phyloP scores from a whole-genome alignment of 768 basidiomycete genomes.

The Pholiota microspora region DNA sequence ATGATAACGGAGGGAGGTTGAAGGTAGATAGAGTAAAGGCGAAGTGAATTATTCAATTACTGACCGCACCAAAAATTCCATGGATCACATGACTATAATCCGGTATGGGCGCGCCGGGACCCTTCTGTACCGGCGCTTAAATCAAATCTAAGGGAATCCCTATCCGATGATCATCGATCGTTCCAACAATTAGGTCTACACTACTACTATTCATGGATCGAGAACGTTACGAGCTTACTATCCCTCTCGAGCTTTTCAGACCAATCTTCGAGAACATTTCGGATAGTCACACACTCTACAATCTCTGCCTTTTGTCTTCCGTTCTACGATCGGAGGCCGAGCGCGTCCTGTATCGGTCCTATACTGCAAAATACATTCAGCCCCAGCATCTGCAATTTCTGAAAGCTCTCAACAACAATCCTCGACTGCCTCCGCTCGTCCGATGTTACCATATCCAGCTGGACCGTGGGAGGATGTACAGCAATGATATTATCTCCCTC shows the following conservation, averaged over 20 bases:
- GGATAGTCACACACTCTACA: neutral
- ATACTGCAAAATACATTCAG: neutral
- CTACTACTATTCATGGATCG: no score
- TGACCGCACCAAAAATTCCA: constrained; percentile 5
- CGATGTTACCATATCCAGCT: neutral
- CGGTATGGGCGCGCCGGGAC: no score
- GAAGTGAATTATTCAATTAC: neutral
- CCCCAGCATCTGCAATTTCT: neutral
- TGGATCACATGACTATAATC: constrained; percentile 1
- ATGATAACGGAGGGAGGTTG: constrained; percentile 1
- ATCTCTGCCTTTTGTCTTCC: neutral
- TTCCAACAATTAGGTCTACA: no score
- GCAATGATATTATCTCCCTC: neutral
- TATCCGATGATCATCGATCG: no score
- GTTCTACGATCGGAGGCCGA: neutral
- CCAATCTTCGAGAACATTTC: neutral
- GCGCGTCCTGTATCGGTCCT: neutral
- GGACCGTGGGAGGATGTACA: neutral
- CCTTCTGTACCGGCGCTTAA: no score
- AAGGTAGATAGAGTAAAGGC: neutral
- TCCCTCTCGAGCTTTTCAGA: neutral
- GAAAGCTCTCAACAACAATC: neutral
- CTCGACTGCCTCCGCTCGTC: neutral
- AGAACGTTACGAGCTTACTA: neutral
- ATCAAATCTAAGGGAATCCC: no score